Conservation (phyloP, 2,329 filamentous ascomycete species). For the Atkinsonella texensis region DNA sequence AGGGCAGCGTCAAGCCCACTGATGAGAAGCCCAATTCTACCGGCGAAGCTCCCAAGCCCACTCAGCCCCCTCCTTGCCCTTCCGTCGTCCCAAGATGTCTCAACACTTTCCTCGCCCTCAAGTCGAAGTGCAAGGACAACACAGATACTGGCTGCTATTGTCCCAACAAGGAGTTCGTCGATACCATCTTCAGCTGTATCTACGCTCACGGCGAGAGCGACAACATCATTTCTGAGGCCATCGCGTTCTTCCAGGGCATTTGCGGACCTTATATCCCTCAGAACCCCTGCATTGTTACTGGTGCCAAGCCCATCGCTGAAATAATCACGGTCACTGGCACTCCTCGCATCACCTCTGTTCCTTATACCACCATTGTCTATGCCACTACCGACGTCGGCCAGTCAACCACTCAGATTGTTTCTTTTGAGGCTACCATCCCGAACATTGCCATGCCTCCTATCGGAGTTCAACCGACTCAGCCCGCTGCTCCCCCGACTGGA, state of each 20-base stretch:
- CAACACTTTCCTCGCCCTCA: constrained; percentile 73
- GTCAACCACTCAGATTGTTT: constrained; percentile 35
- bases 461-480: constrained; percentile 9
- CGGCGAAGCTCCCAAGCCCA: constrained; percentile 8
- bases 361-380: constrained; percentile 39
- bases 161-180: constrained; percentile 62
- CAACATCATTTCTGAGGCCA: constrained; percentile 54
- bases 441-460: constrained; percentile 37
- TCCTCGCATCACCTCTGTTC: constrained; percentile 37
- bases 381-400: constrained; percentile 34
- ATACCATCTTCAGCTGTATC: constrained; percentile 71
- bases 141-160: constrained; percentile 79
- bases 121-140: constrained; percentile 66
- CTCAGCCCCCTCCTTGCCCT: constrained; percentile 38
- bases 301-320: constrained; percentile 51
- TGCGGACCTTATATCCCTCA: constrained; percentile 61
- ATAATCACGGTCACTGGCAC: constrained; percentile 43
- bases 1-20: constrained; percentile 6
- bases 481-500: constrained; percentile 4
- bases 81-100: constrained; percentile 73
- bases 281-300: constrained; percentile 81
- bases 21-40: constrained; percentile 11
- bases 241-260: constrained; percentile 82
- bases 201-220: constrained; percentile 60
- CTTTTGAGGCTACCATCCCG: constrained; percentile 41